Evolutionary conservation across 1,284 basidiomycete species (phyloP), one percentile per base, ranked within the genome.

Genomic region (Athelia psychrophila): DNA sequence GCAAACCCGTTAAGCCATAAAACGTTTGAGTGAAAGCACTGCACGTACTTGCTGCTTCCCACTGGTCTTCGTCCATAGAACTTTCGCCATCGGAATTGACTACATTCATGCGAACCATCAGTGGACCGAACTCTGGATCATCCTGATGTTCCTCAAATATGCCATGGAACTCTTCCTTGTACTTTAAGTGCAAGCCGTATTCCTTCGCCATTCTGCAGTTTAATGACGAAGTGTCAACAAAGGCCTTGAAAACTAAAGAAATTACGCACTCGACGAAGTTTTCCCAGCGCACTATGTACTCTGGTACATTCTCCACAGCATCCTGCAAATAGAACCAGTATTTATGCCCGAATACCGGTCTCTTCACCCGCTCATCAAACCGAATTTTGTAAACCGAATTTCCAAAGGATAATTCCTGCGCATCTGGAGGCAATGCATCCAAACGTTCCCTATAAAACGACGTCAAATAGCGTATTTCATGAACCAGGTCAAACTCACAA

Each of bases 251-350:
- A 48, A 51, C 22, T n/a, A 30, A 23, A 47, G 32, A 30, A 42
- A 72, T 8, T 8, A 42, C 88, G 60, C 60, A 96, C 94, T 81
- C 71, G 44, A 90, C 86, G 65, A 99, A 98, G 59, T 88, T 87
- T 32, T 93, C 87, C 95, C 96, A 99, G 51, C 87, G 81, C 9
- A 99, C 96, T 47, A 99, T 78, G 63, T 96, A 99, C 67, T 99
- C 97, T 2, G 95, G 95, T 25, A 98, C 95, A 63, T 98, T 88
- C 60, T 94, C 94, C 3, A 99, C 95, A 1, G 97, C 97, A 63
- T 99, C 97, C 63, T 84, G 75, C 27, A 99, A 80, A 73, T 84
- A 98, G 76, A 99, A 99, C 66, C 82, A 88, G 66, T 99, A 99
- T 53, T 89, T 85, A 68, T 98, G 91, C 3, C 97, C 97, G 64